phyloP scores from a whole-genome alignment of 805 yeast species.

The Wickerhamomyces hampshirensis region DNA sequence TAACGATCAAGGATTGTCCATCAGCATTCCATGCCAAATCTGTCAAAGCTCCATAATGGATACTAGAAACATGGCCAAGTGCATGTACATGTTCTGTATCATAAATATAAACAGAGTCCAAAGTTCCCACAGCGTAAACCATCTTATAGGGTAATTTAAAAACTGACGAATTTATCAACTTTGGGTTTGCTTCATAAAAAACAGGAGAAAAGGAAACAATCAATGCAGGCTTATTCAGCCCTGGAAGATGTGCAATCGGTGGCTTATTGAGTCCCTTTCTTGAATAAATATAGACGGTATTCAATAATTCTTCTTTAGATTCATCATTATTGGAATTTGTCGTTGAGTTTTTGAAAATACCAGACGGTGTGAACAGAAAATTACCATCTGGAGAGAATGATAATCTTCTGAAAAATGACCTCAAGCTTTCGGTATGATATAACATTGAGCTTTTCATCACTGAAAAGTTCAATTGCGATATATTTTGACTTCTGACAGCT shows the following conservation, averaged over 20 bases:
- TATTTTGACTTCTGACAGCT: constrained; percentile 31
- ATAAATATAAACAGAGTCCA: constrained; percentile 75
- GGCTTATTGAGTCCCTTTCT: constrained; percentile 60
- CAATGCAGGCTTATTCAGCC: constrained; percentile 76
- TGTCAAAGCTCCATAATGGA: constrained; percentile 86
- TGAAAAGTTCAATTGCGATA: constrained; percentile 25
- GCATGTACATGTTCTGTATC: constrained; percentile 72
- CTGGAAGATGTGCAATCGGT: constrained; percentile 79
- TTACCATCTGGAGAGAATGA: constrained; percentile 89
- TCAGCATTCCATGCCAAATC: constrained; percentile 82
- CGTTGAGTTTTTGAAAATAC: constrained; percentile 41
- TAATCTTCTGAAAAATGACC: constrained; percentile 85
- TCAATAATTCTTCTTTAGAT: constrained; percentile 38
- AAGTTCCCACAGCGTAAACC: constrained; percentile 91
- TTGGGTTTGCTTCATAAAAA: constrained; percentile 38
- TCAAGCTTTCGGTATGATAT: constrained; percentile 82
- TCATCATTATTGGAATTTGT: constrained; percentile 12
- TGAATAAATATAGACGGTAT: constrained; percentile 77
- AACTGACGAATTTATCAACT: constrained; percentile 21
- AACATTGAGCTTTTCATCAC: constrained; percentile 37
- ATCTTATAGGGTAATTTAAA: constrained; percentile 70
- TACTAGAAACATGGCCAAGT: constrained; percentile 65
- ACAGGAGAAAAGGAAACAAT: constrained; percentile 77
- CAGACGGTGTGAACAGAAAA: constrained; percentile 73
- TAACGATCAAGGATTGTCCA: constrained; percentile 63